phyloP scores from a whole-genome alignment of 805 yeast genomes.

The Blastobotrys terrestris region DNA sequence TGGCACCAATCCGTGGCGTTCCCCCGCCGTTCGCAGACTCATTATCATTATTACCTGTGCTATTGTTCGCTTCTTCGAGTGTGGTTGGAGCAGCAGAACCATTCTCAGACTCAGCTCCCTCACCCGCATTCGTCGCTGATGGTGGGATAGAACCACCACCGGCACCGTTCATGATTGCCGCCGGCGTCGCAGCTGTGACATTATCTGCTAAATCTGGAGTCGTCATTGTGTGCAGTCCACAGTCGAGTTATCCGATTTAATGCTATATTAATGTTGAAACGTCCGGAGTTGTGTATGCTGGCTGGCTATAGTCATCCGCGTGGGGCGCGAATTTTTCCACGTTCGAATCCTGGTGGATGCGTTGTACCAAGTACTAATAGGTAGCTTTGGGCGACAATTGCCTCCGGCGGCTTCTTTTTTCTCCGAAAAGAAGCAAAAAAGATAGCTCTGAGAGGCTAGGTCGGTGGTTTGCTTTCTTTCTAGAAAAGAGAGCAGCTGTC shows the following conservation, averaged over 20 bases:
- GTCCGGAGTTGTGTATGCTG: not conserved
- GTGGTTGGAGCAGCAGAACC: not conserved
- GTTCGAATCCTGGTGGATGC: not conserved
- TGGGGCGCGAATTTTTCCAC: not conserved
- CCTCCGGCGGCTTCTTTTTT: not conserved
- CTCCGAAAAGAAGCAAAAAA: not conserved
- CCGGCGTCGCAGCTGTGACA: conserved; percentile 4
- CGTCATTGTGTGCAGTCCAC: not conserved
- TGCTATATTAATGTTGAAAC: not conserved
- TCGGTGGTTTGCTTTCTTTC: too few species aligned
- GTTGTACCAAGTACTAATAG: not conserved
- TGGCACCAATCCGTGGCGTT: not conserved
- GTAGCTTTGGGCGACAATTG: not conserved
- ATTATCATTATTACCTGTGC: not conserved
- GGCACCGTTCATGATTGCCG: conserved; percentile 5
- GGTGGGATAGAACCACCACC: not conserved
- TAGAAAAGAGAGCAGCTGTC: too few species aligned
- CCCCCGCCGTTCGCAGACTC: not conserved
- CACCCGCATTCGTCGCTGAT: not conserved
- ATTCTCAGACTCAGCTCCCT: not conserved
- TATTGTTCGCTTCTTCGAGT: not conserved
- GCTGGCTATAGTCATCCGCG: not conserved
- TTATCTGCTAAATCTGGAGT: not conserved
- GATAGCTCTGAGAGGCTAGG: not conserved
- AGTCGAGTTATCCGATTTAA: not conserved